Base-by-base conservation (phyloP, 257 asterid genomes). In the Solanum paucissectum region DNA sequence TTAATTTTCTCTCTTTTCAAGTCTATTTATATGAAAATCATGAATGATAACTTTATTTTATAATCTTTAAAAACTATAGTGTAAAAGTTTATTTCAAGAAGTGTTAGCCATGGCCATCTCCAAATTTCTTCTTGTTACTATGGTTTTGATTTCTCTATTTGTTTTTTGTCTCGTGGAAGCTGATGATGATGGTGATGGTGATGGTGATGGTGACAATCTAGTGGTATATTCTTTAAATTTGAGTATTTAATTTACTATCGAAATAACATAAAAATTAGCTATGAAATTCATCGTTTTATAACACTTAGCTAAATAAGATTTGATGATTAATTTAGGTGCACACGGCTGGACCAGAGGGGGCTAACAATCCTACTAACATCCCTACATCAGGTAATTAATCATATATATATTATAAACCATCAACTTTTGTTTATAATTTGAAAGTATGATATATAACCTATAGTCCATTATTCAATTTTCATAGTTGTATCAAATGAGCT, bases 91-190 rank as follows among this genome's bases (percentile, higher is more conserved):
- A 71, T 71, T 7, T 68, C 11, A 68, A 12, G 5, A 12, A 3
- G 34, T 69, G 23, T 33, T 71, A 46, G 40, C 18, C 27, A 49
- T 81, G 85, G 42, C 44, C 6, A 29, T 46, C 42, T 81, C 69
- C 11, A 81, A 81, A 29, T 6, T 46, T 8, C 13, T 44, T 81
- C 29, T 81, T 49, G 12, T 49, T 81, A 3, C 69, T 49, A 81
- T 81, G 68, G 27, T 81, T 52, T 46, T 46, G 9, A 27, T 81
- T 52, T 81, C 69, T 81, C 29, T 81, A 18, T 3, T 81, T 13
- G 5, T 79, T 79, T n/a, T 79, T 79, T 14, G 5, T 16, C 85
- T 29, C 18, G 85, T 81, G 27, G 29, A 81, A 81, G 85, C 85
- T 79, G 27, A 33, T 36, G 29, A 3, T 10, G 14, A 20, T 37